These are phyloP conservation scores for Lagenidium sp. DNA, from an alignment of 352 stramenopile genomes.

Conservation along the genomic window DNA sequence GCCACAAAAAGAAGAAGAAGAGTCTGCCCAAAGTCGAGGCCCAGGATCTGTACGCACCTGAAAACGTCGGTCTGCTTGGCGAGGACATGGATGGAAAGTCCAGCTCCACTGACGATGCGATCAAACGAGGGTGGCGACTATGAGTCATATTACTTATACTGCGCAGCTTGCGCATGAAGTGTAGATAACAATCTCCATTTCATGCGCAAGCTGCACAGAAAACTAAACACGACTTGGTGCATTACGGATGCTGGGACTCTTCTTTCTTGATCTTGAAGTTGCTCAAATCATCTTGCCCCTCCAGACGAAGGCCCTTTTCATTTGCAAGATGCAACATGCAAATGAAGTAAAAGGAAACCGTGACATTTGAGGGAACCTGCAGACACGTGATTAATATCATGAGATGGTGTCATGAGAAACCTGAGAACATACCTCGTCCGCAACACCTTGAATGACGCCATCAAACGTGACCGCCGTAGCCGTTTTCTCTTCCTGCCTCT, in stretches of 20 bases:
- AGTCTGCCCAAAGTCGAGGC: background rate
- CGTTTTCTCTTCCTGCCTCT: too few species aligned
- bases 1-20: constrained; percentile 51
- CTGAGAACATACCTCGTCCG: constrained; percentile 51
- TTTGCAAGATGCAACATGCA: constrained; percentile 98
- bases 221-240: background rate
- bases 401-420: too few species aligned
- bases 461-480: too few species aligned
- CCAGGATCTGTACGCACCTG: constrained; percentile 33
- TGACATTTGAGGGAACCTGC: constrained; percentile 90
- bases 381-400: too few species aligned
- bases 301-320: constrained; percentile 93
- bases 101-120: background rate
- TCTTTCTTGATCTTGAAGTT: constrained; percentile 62
- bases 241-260: constrained; percentile 2
- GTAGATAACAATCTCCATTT: background rate
- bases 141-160: too few species aligned
- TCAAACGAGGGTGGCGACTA: constrained; percentile 54
- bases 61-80: constrained; percentile 38
- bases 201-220: background rate
- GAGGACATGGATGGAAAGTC: constrained; percentile 17
- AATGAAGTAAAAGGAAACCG: constrained; percentile 98
- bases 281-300: constrained; percentile 61
- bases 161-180: too few species aligned
- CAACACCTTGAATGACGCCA: constrained; percentile 86